Percentiles rank a stretch among this genome's conserved stretches.
Conservation (phyloP, 2,329 filamentous ascomycete genomes). For the Trematosphaeria pertusa region DNA sequence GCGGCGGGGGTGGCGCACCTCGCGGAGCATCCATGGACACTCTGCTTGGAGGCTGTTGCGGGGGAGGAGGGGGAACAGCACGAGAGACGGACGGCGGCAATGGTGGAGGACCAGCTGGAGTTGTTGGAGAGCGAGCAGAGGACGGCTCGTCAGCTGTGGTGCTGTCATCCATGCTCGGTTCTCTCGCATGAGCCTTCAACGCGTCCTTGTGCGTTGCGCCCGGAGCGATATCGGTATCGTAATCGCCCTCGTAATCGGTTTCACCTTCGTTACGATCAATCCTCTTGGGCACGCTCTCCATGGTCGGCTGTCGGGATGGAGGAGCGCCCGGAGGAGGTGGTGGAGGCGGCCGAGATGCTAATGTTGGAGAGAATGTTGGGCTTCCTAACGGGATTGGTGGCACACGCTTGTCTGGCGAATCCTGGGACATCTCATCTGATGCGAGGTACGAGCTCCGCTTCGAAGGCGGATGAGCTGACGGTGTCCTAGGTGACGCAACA, state of each 20-base stretch:
- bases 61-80: conserved; percentile 62
- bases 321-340: conserved; percentile 56
- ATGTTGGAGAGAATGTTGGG: conserved; percentile 41
- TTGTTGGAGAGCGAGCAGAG: conserved; percentile 47
- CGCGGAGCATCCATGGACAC: conserved; percentile 75
- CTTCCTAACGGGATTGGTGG: conserved; percentile 62
- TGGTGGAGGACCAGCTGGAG: conserved; percentile 42
- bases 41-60: conserved; percentile 62
- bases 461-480: conserved; percentile 39
- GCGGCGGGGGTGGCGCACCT: conserved; percentile 70
- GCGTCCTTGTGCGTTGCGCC: conserved; percentile 94
- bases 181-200: conserved; percentile 79
- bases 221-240: conserved; percentile 97
- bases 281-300: conserved; percentile 36
- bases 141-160: conserved; percentile 63
- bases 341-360: conserved; percentile 50
- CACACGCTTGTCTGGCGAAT: conserved; percentile 41
- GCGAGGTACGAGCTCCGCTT: conserved; percentile 52
- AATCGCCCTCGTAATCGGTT: conserved; percentile 96
- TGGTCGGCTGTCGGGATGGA: conserved; percentile 45
- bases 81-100: conserved; percentile 47
- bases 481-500: conserved; percentile 34
- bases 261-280: conserved; percentile 77
- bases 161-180: conserved; percentile 75
- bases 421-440: conserved; percentile 42